phyloP scores from a whole-genome alignment of 148 eudicot species.

The Silene conica region DNA sequence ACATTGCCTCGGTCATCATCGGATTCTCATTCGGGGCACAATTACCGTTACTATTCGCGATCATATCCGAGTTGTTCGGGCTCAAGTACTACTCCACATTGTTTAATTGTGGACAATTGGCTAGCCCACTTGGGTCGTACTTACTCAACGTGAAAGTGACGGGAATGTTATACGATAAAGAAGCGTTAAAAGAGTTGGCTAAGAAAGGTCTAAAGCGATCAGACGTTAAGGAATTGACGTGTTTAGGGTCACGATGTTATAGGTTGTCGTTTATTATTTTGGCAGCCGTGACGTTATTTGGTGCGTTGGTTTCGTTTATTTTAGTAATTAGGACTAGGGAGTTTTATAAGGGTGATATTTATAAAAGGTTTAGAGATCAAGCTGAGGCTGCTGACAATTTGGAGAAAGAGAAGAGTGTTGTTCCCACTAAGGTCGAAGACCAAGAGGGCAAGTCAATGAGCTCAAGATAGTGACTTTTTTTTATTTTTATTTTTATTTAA shows the following conservation, averaged over 20 bases:
- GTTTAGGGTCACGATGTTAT: constrained; percentile 38
- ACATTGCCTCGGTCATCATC: constrained; percentile 39
- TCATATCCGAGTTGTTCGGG: constrained; percentile 50
- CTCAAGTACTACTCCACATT: constrained; percentile 53
- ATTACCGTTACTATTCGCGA: constrained; percentile 40
- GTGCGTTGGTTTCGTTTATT: constrained; percentile 29
- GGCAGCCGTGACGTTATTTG: constrained; percentile 30
- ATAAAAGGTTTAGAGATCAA: constrained; percentile 42
- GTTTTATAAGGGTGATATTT: constrained; percentile 48
- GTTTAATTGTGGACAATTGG: constrained; percentile 38
- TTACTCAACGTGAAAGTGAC: constrained; percentile 40
- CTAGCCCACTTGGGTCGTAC: constrained; percentile 48
- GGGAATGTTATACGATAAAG: constrained; percentile 36
- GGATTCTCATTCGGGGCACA: constrained; percentile 55
- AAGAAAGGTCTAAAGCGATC: constrained; percentile 28
- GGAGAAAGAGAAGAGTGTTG: constrained; percentile 13
- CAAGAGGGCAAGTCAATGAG: neutral
- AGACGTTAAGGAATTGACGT: constrained; percentile 34
- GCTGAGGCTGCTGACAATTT: constrained; percentile 10
- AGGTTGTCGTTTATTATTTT: constrained; percentile 35
- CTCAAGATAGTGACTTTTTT: no score
- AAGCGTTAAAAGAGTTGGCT: constrained; percentile 26
- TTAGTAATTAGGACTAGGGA: constrained; percentile 42
- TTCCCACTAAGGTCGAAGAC: neutral
- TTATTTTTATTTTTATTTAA: no score